These are phyloP conservation scores for Teratosphaeriaceae sp. DNA, from an alignment of 2,329 filamentous ascomycete genomes.

Conservation along the genomic window DNA sequence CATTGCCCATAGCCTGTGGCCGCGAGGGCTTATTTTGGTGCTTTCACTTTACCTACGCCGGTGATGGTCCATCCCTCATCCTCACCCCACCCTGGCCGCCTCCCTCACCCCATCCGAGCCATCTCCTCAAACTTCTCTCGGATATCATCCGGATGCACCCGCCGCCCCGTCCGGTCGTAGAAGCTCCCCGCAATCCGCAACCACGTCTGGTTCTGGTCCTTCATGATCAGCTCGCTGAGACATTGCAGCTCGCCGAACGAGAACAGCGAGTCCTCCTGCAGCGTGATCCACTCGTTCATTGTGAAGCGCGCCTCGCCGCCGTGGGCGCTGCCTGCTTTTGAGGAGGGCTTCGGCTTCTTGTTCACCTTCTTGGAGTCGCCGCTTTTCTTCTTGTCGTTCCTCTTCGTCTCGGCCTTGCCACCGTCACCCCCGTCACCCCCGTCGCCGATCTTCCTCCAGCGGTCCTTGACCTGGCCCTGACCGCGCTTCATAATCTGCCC, in stretches of 20 bases:
- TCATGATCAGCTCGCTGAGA: constrained; percentile 38
- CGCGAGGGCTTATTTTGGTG: no score
- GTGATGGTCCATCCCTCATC: no score
- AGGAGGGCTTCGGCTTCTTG: constrained; percentile 1
- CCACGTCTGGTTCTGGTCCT: constrained; percentile 40
- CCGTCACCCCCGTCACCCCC: constrained; percentile 3
- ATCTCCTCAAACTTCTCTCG: constrained; percentile 35
- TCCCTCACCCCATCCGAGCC: constrained; percentile 7
- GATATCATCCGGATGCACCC: constrained; percentile 38
- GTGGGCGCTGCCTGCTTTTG: constrained; percentile 7
- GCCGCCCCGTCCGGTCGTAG: constrained; percentile 43
- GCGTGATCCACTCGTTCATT: constrained; percentile 22
- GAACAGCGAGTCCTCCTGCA: constrained; percentile 31
- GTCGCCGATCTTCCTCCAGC: constrained; percentile 32
- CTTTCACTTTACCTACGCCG: no score
- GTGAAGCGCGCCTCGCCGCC: constrained; percentile 22
- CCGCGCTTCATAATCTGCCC: constrained; percentile 24
- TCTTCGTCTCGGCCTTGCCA: constrained; percentile 14
- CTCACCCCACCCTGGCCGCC: no score
- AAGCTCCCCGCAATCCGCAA: constrained; percentile 41
- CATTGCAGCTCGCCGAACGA: constrained; percentile 33
- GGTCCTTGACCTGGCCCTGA: constrained; percentile 13
- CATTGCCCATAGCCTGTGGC: no score
- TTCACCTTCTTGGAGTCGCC: constrained; percentile 8
- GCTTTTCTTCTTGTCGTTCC: constrained; percentile 18